A percentile compares a stretch with the other conserved stretches of the same genome.
Evolutionary conservation across 2,329 filamentous ascomycete genomes (phyloP).

Genomic region (Dactylellina leptospora): DNA sequence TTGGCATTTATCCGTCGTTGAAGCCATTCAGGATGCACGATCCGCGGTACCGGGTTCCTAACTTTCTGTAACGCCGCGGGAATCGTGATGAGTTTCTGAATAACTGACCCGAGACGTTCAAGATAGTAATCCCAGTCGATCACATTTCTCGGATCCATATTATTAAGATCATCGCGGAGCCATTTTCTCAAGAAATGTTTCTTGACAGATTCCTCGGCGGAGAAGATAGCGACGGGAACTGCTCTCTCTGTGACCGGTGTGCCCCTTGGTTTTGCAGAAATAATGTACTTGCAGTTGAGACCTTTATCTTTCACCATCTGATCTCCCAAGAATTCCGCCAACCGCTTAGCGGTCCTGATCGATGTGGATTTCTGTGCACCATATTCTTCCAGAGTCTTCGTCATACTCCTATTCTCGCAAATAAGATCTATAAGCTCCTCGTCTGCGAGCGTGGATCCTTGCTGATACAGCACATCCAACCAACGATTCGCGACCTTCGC

Average conservation of each 20-base stretch:
- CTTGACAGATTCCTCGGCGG: conserved; percentile 87
- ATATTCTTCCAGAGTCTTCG: conserved; percentile 96
- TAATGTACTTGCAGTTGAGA: conserved; percentile 99
- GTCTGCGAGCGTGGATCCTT: conserved; percentile 87
- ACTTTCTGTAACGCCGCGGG: conserved; percentile 95
- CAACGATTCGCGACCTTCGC: conserved; percentile 95
- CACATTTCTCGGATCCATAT: conserved; percentile 87
- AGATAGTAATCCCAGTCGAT: conserved; percentile 98
- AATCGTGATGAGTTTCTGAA: conserved; percentile 99
- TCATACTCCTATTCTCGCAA: conserved; percentile 98
- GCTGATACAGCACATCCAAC: conserved; percentile 92
- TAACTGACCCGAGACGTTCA: conserved; percentile 93
- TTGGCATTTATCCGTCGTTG: conserved; percentile 92
- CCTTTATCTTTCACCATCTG: conserved; percentile 99
- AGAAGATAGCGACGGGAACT: conserved; percentile 95
- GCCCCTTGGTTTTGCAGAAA: conserved; percentile 83
- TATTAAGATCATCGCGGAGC: conserved; percentile 88
- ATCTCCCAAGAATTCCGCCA: conserved; percentile 95
- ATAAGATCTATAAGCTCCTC: conserved; percentile 99
- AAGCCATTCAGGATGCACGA: conserved; percentile 95
- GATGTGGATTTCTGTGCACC: conserved; percentile 95
- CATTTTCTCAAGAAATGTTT: conserved; percentile 91
- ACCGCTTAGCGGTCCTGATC: conserved; percentile 94
- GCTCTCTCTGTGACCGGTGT: conserved; percentile 94
- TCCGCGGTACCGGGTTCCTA: conserved; percentile 89